These are phyloP conservation scores for Geopyxis carbonaria DNA, from an alignment of 495 filamentous ascomycete genomes.

Conservation along the genomic window DNA sequence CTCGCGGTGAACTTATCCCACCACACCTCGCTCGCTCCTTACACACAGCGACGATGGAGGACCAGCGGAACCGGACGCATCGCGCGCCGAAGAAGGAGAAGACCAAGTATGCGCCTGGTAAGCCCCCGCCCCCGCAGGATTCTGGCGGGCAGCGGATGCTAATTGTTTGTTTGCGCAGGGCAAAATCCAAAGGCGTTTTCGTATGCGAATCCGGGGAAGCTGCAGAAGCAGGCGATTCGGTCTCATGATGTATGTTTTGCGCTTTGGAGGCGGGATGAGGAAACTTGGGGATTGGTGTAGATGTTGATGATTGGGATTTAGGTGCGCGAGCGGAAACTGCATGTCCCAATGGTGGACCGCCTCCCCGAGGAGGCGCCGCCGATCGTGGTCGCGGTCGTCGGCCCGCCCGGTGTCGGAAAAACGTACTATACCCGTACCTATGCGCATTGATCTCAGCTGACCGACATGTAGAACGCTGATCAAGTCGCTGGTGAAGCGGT, in stretches of 20 bases:
- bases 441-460: no score
- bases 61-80: constrained; percentile 74
- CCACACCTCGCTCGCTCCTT: not conserved
- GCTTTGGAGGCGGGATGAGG: not conserved
- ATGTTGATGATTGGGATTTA: constrained; percentile 27
- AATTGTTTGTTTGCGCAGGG: constrained; percentile 29
- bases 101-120: constrained; percentile 56
- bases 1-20: no score
- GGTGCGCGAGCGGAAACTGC: constrained; percentile 86
- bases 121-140: constrained; percentile 5
- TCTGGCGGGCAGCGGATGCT: constrained; percentile 21
- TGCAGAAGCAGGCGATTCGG: constrained; percentile 66
- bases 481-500: constrained; percentile 84
- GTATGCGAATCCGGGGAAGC: constrained; percentile 66
- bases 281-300: not conserved
- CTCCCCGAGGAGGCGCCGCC: constrained; percentile 92
- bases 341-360: constrained; percentile 89
- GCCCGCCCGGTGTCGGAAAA: constrained; percentile 74
- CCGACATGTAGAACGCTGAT: no score
- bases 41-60: constrained; percentile 46
- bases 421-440: no score
- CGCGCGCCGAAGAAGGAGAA: constrained; percentile 67
- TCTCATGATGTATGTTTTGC: constrained; percentile 62
- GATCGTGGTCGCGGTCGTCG: constrained; percentile 77
- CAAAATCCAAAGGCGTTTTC: constrained; percentile 86